A percentile compares a stretch with the other conserved stretches of the same genome.
phyloP scores from a whole-genome alignment of 2,329 filamentous ascomycete genomes.

The Teratosphaeria nubilosa region DNA sequence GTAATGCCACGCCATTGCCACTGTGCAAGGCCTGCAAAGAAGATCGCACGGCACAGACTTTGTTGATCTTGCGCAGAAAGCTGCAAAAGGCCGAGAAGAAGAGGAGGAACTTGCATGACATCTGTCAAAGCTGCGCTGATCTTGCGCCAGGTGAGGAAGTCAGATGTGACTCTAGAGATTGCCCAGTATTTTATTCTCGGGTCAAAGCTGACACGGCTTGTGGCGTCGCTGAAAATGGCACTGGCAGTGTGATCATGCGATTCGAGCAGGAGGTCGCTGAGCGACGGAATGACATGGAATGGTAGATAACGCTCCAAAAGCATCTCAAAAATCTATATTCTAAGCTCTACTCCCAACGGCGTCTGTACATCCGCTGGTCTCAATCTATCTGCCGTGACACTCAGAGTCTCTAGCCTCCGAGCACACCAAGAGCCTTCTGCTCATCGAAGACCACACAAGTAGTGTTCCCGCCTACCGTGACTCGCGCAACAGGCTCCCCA shows the following conservation, averaged over 20 bases:
- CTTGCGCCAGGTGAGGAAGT: constrained; percentile 65
- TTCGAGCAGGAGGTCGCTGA: not conserved
- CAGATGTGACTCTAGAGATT: constrained; percentile 83
- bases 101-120: constrained; percentile 51
- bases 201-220: constrained; percentile 49
- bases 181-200: constrained; percentile 79
- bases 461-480: constrained; percentile 5
- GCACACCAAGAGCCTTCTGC: not conserved
- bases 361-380: not conserved
- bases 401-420: not conserved
- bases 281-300: not conserved
- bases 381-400: not conserved
- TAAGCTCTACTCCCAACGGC: not conserved
- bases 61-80: constrained; percentile 54
- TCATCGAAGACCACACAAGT: constrained; percentile 8
- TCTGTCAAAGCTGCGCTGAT: constrained; percentile 74
- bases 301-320: not conserved
- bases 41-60: constrained; percentile 45
- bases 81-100: constrained; percentile 55
- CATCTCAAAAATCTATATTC: not conserved
- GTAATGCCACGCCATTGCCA: constrained; percentile 23
- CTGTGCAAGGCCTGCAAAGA: constrained; percentile 51
- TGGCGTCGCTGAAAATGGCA: constrained; percentile 27
- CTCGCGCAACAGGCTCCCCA: constrained; percentile 26
- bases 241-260: constrained; percentile 27